These are phyloP conservation scores for Endotrypanum monterogeii DNA, from an alignment of 208 protist genomes.

Conservation along the genomic window DNA sequence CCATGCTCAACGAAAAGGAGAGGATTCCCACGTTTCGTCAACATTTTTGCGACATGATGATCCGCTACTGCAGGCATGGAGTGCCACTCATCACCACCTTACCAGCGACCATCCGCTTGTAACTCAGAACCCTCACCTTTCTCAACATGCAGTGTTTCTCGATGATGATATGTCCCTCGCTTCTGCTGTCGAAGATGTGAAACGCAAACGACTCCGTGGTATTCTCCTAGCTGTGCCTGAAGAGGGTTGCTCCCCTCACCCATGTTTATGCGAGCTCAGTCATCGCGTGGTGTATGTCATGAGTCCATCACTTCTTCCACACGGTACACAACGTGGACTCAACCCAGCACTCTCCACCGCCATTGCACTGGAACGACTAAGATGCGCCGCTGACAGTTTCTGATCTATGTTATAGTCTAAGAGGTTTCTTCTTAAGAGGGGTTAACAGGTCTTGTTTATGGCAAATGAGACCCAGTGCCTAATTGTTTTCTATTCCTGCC, in stretches of 20 bases:
- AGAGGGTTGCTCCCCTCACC: slow-evolving; percentile 62
- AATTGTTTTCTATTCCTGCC: too few species aligned
- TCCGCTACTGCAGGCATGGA: slow-evolving; percentile 37
- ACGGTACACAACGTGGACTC: slow-evolving; percentile 58
- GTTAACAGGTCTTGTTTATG: neutral
- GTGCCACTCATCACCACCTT: slow-evolving; percentile 34
- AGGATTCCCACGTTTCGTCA: neutral
- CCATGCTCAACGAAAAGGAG: neutral
- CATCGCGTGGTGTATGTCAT: slow-evolving; percentile 43
- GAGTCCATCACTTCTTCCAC: slow-evolving; percentile 39
- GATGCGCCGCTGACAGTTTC: slow-evolving; percentile 21
- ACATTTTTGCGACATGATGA: slow-evolving; percentile 59
- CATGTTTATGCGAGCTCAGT: slow-evolving; percentile 28
- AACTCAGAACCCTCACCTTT: slow-evolving; percentile 30
- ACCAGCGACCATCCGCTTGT: slow-evolving; percentile 46
- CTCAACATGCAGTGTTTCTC: slow-evolving; percentile 40
- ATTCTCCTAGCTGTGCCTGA: slow-evolving; percentile 73
- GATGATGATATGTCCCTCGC: slow-evolving; percentile 40
- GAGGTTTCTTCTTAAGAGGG: neutral
- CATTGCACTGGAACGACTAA: slow-evolving; percentile 64
- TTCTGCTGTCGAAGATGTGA: slow-evolving; percentile 33
- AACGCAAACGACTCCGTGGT: slow-evolving; percentile 31
- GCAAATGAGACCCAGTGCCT: neutral
- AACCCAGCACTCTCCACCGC: slow-evolving; percentile 68
- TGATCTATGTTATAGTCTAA: neutral